Evolutionary conservation across 805 yeast species (phyloP).

Genomic region (Vanderwaltozyma verrucispora): DNA sequence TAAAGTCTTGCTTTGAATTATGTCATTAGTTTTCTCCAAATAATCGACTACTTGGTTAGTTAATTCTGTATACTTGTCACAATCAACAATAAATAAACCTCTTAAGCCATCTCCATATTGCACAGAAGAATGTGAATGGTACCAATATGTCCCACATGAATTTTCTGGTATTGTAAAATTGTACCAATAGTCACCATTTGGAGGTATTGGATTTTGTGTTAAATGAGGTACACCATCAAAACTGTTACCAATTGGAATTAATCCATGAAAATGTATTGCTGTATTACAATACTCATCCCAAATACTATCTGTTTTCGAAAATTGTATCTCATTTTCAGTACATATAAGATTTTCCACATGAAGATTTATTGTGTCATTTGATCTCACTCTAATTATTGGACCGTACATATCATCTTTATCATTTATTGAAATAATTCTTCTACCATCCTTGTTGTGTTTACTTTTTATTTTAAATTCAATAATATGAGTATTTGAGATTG

Average conservation of each 20-base stretch:
- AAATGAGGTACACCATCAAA: conserved; percentile 34
- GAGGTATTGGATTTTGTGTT: conserved; percentile 63
- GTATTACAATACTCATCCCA: conserved; percentile 21
- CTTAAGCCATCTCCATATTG: conserved; percentile 43
- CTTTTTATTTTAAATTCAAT: conserved; percentile 10
- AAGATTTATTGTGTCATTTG: conserved; percentile 17
- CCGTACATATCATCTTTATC: conserved; percentile 13
- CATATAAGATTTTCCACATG: conserved; percentile 15
- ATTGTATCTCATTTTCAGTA: conserved; percentile 10
- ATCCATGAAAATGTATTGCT: conserved; percentile 45
- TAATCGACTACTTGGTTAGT: conserved; percentile 19
- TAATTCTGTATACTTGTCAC: conserved; percentile 30
- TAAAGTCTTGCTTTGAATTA: background rate
- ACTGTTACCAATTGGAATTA: conserved; percentile 36
- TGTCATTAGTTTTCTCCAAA: conserved; percentile 2
- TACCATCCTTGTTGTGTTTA: conserved; percentile 6
- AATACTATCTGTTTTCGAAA: conserved; percentile 18
- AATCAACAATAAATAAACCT: conserved; percentile 47
- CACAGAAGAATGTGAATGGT: conserved; percentile 43
- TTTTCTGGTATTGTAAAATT: conserved; percentile 33
- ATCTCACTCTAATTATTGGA: conserved; percentile 14
- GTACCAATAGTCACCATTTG: conserved; percentile 47
- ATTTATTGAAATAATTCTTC: conserved; percentile 18
- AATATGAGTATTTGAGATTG: conserved; percentile 4
- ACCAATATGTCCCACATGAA: conserved; percentile 46